Conservation (phyloP, 208 protist species). For the Trypanosoma mega region DNA sequence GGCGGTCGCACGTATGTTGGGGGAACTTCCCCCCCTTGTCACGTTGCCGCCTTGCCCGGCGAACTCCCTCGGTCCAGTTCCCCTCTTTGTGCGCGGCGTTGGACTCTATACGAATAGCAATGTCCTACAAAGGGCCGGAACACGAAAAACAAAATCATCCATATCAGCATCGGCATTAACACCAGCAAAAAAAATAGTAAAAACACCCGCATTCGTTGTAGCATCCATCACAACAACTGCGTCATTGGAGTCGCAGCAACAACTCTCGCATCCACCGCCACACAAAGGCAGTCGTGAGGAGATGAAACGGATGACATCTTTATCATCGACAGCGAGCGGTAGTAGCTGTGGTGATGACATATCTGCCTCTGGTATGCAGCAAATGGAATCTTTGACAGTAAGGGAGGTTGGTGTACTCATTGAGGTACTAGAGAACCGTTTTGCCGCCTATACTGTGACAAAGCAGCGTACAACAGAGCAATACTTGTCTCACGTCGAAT, state of each 20-base stretch:
- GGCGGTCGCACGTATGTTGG: slow-evolving; percentile 14
- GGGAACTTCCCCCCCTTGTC: slow-evolving; percentile 25
- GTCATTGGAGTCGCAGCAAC: too few relatives aligned
- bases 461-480: slow-evolving; percentile 53
- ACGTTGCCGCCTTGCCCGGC: slow-evolving; percentile 18
- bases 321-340: neutral
- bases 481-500: slow-evolving; percentile 63
- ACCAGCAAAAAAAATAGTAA: too few relatives aligned
- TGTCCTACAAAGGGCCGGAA: neutral
- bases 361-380: neutral
- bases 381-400: slow-evolving; percentile 9
- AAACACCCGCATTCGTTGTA: too few relatives aligned
- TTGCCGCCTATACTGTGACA: slow-evolving; percentile 38
- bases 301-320: too few relatives aligned
- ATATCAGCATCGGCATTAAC: too few relatives aligned
- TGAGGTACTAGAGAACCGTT: slow-evolving; percentile 35
- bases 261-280: too few relatives aligned
- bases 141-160: too few relatives aligned
- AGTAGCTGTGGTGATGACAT: neutral
- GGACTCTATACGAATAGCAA: slow-evolving; percentile 9
- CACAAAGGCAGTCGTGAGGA: too few relatives aligned
- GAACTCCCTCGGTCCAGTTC: slow-evolving; percentile 13
- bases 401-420: slow-evolving; percentile 44
- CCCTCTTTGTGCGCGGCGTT: slow-evolving; percentile 5
- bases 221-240: too few relatives aligned